phyloP scores from a whole-genome alignment of 192 early-diverging fungal genomes.

The Umbelopsis ramanniana region DNA sequence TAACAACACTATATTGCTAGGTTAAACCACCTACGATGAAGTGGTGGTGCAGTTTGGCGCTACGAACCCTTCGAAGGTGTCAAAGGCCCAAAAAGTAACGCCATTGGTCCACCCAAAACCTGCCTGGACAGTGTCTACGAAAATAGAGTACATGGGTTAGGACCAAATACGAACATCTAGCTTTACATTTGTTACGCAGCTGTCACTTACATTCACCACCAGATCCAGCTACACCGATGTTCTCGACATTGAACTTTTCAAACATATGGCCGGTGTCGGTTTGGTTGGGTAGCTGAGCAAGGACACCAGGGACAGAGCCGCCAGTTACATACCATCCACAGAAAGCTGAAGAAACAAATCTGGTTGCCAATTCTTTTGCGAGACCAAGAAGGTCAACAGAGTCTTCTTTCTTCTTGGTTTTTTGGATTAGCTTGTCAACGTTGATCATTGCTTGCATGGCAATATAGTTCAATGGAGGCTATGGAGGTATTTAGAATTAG shows the following conservation, averaged over 20 bases:
- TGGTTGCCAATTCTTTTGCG: conserved; percentile 50
- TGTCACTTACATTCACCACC: conserved; percentile 61
- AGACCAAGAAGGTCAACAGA: conserved; percentile 14
- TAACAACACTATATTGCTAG: neutral
- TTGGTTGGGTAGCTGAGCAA: conserved; percentile 39
- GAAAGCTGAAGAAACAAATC: conserved; percentile 59
- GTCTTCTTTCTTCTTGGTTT: neutral
- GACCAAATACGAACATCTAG: too few species aligned
- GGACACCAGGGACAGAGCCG: conserved; percentile 55
- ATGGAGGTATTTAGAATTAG: neutral
- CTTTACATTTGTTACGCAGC: neutral
- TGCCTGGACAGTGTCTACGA: conserved; percentile 58
- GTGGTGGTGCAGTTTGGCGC: conserved; percentile 34
- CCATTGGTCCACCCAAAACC: conserved; percentile 86
- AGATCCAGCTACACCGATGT: conserved; percentile 50
- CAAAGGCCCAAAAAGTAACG: conserved; percentile 64
- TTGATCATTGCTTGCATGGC: conserved; percentile 52
- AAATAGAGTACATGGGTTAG: neutral
- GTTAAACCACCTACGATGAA: neutral
- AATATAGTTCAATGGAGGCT: conserved; percentile 64
- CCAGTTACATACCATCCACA: conserved; percentile 75
- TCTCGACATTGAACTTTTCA: conserved; percentile 69
- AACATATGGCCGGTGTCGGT: conserved; percentile 71
- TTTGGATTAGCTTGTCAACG: conserved; percentile 10
- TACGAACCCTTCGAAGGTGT: conserved; percentile 35